phyloP scores from a whole-genome alignment of 371 early-diverging fungal genomes.

The Mortierella sp. region DNA sequence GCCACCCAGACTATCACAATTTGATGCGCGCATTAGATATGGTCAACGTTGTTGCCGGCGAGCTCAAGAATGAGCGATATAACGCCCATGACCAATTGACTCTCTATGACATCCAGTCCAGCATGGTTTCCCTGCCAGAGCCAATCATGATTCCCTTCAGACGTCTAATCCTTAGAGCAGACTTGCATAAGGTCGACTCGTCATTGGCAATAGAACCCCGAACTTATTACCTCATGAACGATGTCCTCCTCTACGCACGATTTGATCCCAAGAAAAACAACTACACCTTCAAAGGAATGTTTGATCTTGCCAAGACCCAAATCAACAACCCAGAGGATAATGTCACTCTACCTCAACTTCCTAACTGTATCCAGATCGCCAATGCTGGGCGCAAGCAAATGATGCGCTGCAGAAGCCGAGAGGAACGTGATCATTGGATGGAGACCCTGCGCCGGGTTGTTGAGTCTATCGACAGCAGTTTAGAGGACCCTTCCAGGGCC shows the following conservation, averaged over 20 bases:
- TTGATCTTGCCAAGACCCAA: constrained; percentile 37
- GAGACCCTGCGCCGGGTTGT: constrained; percentile 41
- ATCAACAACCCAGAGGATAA: constrained; percentile 56
- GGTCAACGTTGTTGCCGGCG: constrained; percentile 16
- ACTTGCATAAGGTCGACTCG: constrained; percentile 52
- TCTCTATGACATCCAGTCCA: constrained; percentile 51
- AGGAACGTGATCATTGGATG: constrained; percentile 52
- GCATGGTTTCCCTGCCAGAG: constrained; percentile 42
- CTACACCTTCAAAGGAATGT: constrained; percentile 56
- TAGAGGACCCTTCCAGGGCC: constrained; percentile 15
- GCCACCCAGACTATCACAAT: constrained; percentile 48
- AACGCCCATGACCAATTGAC: constrained; percentile 48
- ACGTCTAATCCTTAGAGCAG: constrained; percentile 49
- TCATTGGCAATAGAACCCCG: constrained; percentile 45
- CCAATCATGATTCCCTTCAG: constrained; percentile 49
- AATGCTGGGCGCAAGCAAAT: constrained; percentile 50
- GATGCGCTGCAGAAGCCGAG: constrained; percentile 55
- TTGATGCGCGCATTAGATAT: constrained; percentile 38
- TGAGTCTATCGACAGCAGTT: constrained; percentile 25
- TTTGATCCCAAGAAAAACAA: constrained; percentile 52
- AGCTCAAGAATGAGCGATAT: constrained; percentile 29
- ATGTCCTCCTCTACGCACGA: constrained; percentile 49
- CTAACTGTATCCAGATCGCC: constrained; percentile 51
- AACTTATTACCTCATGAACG: constrained; percentile 52
- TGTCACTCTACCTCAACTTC: constrained; percentile 44